Base-by-base conservation (phyloP, 352 stramenopile species). In the Globisporangium canariense region DNA sequence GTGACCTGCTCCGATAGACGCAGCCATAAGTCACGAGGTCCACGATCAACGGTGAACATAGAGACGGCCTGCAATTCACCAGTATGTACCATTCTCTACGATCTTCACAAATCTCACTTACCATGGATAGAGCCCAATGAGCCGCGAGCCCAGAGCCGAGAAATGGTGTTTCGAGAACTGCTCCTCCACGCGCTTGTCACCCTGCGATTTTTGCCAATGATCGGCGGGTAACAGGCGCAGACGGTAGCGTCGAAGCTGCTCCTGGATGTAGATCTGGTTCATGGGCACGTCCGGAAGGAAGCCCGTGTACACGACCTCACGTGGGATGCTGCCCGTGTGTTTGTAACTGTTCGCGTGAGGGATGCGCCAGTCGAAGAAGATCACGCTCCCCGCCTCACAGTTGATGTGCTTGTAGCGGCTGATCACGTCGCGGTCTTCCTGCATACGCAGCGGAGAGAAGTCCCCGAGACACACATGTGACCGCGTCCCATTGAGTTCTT, bases 311-410 rank as follows among this genome's bases (percentile, higher is more conserved):
- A 96, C 73, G 41, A 96, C 89, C 54, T 93, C 80, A 8, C 89
- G 81, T 0, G 89, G 83, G 1, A 75, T 70, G 2, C 46, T 58
- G 5, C 76, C 82, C 4, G 75, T 67, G 70, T 97, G 88, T 14
- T 79, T 77, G 65, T 91, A 91, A 69, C 87, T 92, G 70, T 97
- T 97, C 41, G 89, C 90, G 64, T 97, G 90, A 16, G 89, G 86
- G 16, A 96, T 75, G 8, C 90, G 80, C 81, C 88, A 93, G 74
- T 97, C 89, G 41, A 93, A 97, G 65, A 93, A 88, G 54, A 96
- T 89, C 4, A 93, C 82, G 59, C 82, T 92, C 13, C 89, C 89
- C 22, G 88, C 82, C 38, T 69, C 54, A 16, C 74, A 82, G 20
- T 76, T 63, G 10, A 96, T 76, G 60, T 79, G 86, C 55, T 83